Evolutionary conservation across 352 stramenopile genomes (phyloP).

Genomic region (Phytophthora constricta): DNA sequence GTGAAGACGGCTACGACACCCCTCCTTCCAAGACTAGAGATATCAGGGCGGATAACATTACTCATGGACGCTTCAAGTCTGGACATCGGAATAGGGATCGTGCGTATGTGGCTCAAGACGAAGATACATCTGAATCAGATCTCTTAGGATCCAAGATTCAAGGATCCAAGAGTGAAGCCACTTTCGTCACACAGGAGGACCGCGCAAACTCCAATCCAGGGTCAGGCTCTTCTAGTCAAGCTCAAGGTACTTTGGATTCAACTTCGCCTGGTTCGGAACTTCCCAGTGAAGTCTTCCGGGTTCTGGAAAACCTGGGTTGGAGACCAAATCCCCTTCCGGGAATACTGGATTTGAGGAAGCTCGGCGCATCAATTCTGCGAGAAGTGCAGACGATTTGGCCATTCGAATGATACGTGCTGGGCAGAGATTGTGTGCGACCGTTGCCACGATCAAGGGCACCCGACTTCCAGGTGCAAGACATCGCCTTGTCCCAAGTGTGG

Average conservation of each 20-base stretch:
- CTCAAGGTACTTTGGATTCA: neutral
- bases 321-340: neutral
- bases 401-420: constrained; percentile 2
- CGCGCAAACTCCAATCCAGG: too few species aligned
- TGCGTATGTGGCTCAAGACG: neutral
- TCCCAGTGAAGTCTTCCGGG: neutral
- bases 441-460: constrained; percentile 11
- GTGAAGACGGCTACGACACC: neutral
- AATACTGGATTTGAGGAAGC: neutral
- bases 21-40: neutral
- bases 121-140: neutral
- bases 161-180: neutral
- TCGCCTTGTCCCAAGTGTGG: constrained; percentile 6
- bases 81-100: neutral
- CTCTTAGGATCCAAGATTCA: neutral
- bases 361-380: neutral
- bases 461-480: neutral
- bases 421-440: neutral
- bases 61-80: neutral
- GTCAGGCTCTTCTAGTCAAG: neutral
- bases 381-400: neutral
- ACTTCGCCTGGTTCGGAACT: neutral
- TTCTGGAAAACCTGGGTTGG: neutral
- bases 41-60: neutral
- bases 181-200: too few species aligned